These are phyloP conservation scores for Ustulina deusta DNA, from an alignment of 2,329 filamentous ascomycete genomes.

Conservation along the genomic window DNA sequence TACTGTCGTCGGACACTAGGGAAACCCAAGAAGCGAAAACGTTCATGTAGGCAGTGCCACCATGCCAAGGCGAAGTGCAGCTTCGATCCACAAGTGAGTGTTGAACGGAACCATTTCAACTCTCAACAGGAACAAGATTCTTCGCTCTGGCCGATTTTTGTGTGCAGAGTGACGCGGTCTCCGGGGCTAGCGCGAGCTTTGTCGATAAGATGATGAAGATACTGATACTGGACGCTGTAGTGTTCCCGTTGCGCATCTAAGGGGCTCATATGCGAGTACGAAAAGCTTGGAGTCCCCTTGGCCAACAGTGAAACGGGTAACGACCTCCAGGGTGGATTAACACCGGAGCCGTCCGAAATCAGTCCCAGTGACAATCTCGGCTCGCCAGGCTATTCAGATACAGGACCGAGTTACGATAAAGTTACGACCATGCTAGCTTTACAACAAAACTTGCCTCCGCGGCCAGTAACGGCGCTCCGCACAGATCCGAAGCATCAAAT, in stretches of 20 bases:
- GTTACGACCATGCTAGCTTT: not conserved
- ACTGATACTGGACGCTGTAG: slow-evolving; percentile 18
- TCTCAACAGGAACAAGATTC: slow-evolving; percentile 29
- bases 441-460: slow-evolving; percentile 27
- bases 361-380: slow-evolving; percentile 20
- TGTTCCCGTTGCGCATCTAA: slow-evolving; percentile 43
- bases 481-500: slow-evolving; percentile 41
- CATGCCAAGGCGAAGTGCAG: slow-evolving; percentile 46
- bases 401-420: not conserved
- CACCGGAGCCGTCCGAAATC: slow-evolving; percentile 25
- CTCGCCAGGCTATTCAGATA: slow-evolving; percentile 3
- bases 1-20: slow-evolving; percentile 43
- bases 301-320: slow-evolving; percentile 7
- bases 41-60: slow-evolving; percentile 46
- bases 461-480: slow-evolving; percentile 36
- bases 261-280: slow-evolving; percentile 44
- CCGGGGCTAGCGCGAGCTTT: not conserved
- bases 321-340: slow-evolving; percentile 15
- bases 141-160: not conserved
- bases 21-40: slow-evolving; percentile 43
- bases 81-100: slow-evolving; percentile 44
- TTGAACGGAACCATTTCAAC: slow-evolving; percentile 30
- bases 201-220: not conserved
- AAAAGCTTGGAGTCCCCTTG: slow-evolving; percentile 26
- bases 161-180: not conserved